Evolutionary conservation across 345 rosid species (phyloP).

Genomic region (Erucastrum elatum): DNA sequence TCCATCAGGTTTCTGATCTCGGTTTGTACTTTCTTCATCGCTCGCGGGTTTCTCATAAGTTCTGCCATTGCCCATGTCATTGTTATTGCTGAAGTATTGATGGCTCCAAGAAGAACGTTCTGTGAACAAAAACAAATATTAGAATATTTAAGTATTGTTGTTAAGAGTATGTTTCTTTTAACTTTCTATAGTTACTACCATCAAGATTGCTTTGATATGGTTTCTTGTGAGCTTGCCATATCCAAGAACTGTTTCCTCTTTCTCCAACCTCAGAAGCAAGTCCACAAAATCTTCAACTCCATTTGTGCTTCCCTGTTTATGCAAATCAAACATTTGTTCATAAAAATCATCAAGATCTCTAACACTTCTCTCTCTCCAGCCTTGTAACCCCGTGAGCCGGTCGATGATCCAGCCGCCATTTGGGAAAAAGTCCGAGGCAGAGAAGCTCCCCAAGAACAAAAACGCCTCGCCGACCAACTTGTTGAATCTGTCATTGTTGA

Average conservation of each 20-base stretch:
- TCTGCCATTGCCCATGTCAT: background rate
- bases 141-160: background rate
- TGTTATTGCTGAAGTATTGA: background rate
- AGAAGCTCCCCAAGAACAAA: slow-evolving; percentile 35
- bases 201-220: too few relatives aligned
- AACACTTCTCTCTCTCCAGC: slow-evolving; percentile 36
- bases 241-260: background rate
- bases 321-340: slow-evolving; percentile 43
- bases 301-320: slow-evolving; percentile 27
- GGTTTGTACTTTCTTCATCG: background rate
- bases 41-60: background rate
- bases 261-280: slow-evolving; percentile 21
- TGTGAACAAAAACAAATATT: background rate
- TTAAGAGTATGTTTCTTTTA: too few relatives aligned
- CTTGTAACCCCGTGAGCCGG: slow-evolving; percentile 31
- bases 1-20: background rate
- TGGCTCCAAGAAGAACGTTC: background rate
- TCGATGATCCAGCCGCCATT: slow-evolving; percentile 44
- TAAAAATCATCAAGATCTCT: slow-evolving; percentile 42
- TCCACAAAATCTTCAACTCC: slow-evolving; percentile 39
- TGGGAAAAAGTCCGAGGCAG: background rate
- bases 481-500: background rate
- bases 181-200: too few relatives aligned
- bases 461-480: background rate
- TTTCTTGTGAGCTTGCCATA: too few relatives aligned